Percentiles rank a stretch among this genome's conserved stretches.
These are phyloP conservation scores for Xylariaceae sp. DNA, from an alignment of 2,329 filamentous ascomycete species.

Conservation along the genomic window DNA sequence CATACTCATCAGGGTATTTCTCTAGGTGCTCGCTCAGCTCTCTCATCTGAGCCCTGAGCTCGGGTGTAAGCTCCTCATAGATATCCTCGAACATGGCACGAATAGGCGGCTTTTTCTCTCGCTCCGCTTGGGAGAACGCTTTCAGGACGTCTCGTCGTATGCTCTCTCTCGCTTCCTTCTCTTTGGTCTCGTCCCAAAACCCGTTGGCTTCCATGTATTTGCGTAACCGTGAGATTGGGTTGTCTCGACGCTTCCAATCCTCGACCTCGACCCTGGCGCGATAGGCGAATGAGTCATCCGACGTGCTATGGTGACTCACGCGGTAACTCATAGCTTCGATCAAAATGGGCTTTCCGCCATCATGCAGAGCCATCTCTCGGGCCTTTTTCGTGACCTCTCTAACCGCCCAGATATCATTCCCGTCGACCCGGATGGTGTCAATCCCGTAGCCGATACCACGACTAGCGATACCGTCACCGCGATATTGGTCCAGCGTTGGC, in stretches of 20 bases:
- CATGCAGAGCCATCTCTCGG: constrained; percentile 70
- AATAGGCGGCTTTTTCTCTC: constrained; percentile 72
- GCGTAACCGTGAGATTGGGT: constrained; percentile 76
- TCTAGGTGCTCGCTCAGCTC: constrained; percentile 73
- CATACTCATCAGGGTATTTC: constrained; percentile 89
- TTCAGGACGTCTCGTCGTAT: constrained; percentile 72
- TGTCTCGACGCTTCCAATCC: constrained; percentile 89
- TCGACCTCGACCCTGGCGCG: constrained; percentile 90
- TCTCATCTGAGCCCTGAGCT: constrained; percentile 69
- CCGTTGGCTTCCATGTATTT: constrained; percentile 86
- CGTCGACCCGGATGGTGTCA: constrained; percentile 85
- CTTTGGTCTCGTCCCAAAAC: constrained; percentile 80
- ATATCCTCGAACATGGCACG: constrained; percentile 78
- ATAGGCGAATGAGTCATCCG: constrained; percentile 95
- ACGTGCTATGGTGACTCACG: constrained; percentile 96
- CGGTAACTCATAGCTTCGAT: constrained; percentile 98
- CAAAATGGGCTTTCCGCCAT: constrained; percentile 77
- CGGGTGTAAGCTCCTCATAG: constrained; percentile 82
- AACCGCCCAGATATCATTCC: constrained; percentile 91
- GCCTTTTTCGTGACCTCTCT: constrained; percentile 75
- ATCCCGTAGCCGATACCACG: constrained; percentile 90
- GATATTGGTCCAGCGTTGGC: constrained; percentile 84
- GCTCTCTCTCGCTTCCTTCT: constrained; percentile 65
- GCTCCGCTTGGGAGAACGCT: constrained; percentile 80
- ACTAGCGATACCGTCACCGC: constrained; percentile 85